Base-by-base conservation (phyloP, 1,284 basidiomycete genomes). In the Naganishia cerealis region DNA sequence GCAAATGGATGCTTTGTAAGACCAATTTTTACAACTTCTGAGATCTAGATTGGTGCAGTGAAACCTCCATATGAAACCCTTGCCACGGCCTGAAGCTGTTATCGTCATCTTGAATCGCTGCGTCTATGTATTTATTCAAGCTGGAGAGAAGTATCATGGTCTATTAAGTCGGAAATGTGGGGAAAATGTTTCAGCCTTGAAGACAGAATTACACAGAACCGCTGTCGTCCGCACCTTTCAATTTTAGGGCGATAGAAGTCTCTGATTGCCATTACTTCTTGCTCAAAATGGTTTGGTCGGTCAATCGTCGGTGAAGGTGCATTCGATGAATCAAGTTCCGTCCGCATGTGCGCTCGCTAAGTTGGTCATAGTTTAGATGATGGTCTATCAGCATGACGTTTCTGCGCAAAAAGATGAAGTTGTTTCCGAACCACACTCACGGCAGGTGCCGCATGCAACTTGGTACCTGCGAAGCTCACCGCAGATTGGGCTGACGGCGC, bases 261-360 rank as follows among this genome's bases (percentile, higher is more conserved):
- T 24, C 21, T 50, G 46, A 50, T 50, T 6, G 46, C 18, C 46
- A 24, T 50, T n/a, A 50, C 46, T 50, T 50, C 46, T 50, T 50
- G 46, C 24, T 50, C 46, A 24, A 50, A 50, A 50, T n/a, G 46
- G 46, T n/a, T 50, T 50, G 3, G 5, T 24, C 46, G 46, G 46
- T 50, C 21, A 7, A 24, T n/a, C 24, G 18, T 13, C 9, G 46
- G n/a, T 24, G 13, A 24, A 21, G 46, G 1, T 9, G 21, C n/a
- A 50, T 10, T 7, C n/a, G n/a, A 21, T 9, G 21, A 24, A 13
- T 50, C 21, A 6, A 21, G n/a, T 24, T 8, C 43, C 7, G 43
- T n/a, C 8, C n/a, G 18, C 21, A 50, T 8, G 7, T n/a, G 46
- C 9, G 24, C n/a, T 24, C n/a, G 46, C 46, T 50, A 13, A 2